A percentile compares a stretch with the other conserved stretches of the same genome.
These are phyloP conservation scores for Colletotrichum theobromicola DNA, from an alignment of 2,329 filamentous ascomycete genomes.

Conservation along the genomic window DNA sequence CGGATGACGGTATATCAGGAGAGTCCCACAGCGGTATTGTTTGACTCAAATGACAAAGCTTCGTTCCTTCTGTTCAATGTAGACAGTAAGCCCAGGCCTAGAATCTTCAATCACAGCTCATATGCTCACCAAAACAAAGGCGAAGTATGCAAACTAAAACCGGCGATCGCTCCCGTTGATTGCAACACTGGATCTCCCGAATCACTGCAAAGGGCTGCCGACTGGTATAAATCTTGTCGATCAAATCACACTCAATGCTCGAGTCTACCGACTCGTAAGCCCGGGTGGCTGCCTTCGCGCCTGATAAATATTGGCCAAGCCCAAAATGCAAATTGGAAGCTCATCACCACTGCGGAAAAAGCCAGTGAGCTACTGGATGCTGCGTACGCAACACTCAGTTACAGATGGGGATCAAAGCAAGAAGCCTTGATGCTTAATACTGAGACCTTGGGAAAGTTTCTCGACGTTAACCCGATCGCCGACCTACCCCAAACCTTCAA, in stretches of 20 bases:
- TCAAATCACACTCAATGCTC: not conserved
- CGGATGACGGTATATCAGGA: fast-evolving
- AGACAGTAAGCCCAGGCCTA: not conserved
- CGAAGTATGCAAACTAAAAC: too few relatives aligned
- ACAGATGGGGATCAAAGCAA: not conserved
- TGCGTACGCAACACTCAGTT: not conserved
- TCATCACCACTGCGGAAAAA: not conserved
- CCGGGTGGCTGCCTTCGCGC: not conserved
- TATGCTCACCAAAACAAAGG: not conserved
- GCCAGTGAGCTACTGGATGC: not conserved
- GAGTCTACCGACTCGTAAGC: not conserved
- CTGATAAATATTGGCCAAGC: not conserved
- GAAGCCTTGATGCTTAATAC: not conserved
- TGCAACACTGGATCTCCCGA: not conserved
- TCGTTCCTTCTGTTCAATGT: fast-evolving
- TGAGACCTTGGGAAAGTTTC: not conserved
- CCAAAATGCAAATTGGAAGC: not conserved
- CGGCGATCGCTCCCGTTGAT: not conserved
- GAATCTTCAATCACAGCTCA: not conserved
- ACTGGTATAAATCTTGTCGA: not conserved
- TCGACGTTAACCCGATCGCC: not conserved
- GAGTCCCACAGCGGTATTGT: not conserved
- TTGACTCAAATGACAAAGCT: fast-evolving
- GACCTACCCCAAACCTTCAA: not conserved
- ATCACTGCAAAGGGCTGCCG: not conserved